Evolutionary conservation across 2,329 filamentous ascomycete genomes (phyloP), one percentile per base, ranked within the genome.

Genomic region (Ophiostoma montium): DNA sequence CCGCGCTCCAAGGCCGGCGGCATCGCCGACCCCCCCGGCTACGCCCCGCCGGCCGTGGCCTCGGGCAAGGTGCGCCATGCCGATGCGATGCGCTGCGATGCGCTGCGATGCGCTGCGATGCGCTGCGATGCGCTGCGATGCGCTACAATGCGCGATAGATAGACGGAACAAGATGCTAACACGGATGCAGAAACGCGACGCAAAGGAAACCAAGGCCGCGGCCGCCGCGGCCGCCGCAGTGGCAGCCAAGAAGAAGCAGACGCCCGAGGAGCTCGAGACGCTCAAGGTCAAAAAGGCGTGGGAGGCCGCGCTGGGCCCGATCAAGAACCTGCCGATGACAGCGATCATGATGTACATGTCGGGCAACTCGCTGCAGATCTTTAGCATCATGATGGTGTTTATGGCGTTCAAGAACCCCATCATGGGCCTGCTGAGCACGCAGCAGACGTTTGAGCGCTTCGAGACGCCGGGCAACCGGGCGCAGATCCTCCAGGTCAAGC

Each of bases 331-430:
- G 43, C 92, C 92, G 51, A 98, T 98, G 92, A 96, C 94, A 50
- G 89, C 83, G 55, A 90, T 98, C 64, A 95, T 95, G 82, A 96
- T 96, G 88, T 98, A 98, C 75, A 98, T 98, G 92, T 94, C 90
- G 31, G 92, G 92, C 60, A 98, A 96, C 70, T 88, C 86, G 53
- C 78, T 98, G 43, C 92, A 98, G 65, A 96, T 98, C 57, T 98
- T 98, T 72, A 94, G 85, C 67, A 96, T 98, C 67, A 96, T 96
- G 87, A 98, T 96, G 89, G 90, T 96, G 16, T 89, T 90, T 60
- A 96, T 95, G 84, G 82, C 94, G 42, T 98, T 98, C 75, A 96
- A 96, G 73, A 94, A 86, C 57, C 92, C 92, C 10, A 75, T 98
- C 53, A 78, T 86, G 65, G 92, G 89, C 32, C 70, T 96, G 42